Base-by-base conservation (phyloP, 2,329 filamentous ascomycete species). In the Nemania sp. region DNA sequence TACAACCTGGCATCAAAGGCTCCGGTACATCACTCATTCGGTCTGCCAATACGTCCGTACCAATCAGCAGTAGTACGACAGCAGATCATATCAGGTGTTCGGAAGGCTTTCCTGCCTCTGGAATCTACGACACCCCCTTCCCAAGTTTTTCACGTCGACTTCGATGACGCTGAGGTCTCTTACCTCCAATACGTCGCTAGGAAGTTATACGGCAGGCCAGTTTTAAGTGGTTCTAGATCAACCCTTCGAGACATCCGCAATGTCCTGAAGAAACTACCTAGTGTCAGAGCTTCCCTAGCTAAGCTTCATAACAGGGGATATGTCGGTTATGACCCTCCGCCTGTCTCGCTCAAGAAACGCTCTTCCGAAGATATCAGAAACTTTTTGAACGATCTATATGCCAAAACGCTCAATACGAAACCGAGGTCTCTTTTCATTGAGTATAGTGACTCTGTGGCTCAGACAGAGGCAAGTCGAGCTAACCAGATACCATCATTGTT, bases 401-500 rank as follows among this genome's bases (percentile, higher is more conserved):
- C 60, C 3, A 71, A 65, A n/a, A 70, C 62, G 12, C 61, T 66
- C 1, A 58, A 66, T 21, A 18, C 50, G 7, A 46, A 66, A 0
- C 69, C 69, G 2, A 62, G 64, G 0, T 60, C 71, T 0, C 64
- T 81, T 1, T 71, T 71, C 3, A 42, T 80, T 0, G 67, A 72
- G 45, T 67, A 68, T 13, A 72, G 75, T 20, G 67, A 75, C 3
- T 57, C 59, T 2, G 70, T 75, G 37, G 60, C 63, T 42, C 71
- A 68, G 13, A 68, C 66, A 12, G 69, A 72, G 10, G 59, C 67
- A 0, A 57, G 64, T 2, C 74, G 75, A 5, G 68, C 71, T 0
- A 71, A 69, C 18, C 69, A 71, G 6, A 51, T 82, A 0, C 70
- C 79, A 0, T 73, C 76, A 0, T 66, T 86, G 2, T 72, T 85